Base-by-base conservation (phyloP, 2,329 filamentous ascomycete genomes). In the Ophiocordyceps camponoti-floridani region DNA sequence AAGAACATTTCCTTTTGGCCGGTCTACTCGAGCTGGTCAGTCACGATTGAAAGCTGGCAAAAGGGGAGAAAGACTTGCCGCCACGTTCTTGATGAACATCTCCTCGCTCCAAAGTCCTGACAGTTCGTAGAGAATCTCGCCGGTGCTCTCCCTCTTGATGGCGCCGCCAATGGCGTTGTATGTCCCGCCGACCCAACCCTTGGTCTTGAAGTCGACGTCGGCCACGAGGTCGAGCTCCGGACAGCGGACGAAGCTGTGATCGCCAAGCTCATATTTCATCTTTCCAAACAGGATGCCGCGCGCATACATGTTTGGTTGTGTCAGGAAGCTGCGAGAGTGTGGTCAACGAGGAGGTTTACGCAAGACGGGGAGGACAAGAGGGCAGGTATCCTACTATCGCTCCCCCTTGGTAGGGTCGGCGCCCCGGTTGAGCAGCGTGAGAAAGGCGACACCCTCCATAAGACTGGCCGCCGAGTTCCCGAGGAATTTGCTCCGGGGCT, bases 261-360 rank as follows among this genome's bases (percentile, higher is more conserved):
- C 89, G 50, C 89, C 91, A 8, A 98, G 77, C 66, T 98, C 91
- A 62, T 96, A 98, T 63, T 95, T 96, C 91, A 98, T 96, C 62
- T 95, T 96, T 42, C 91, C 91, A 56, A 98, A 95, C 9, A 98
- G 70, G 48, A 98, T 96, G 33, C 91, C 89, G 49, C 91, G 77
- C 19, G 89, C 91, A 61, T 98, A 98, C 87, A 98, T 98, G 67
- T 98, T 98, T 16, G 91, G 91, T 58, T 98, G 91, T 4, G 91
- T 96, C 44, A 96, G 65, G 56, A 93, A 84, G 63, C 85, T 93
- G 40, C 1, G 8, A 40, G 38, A 30, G 18, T 13, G 18, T 13
- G 12, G 46, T 56, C 33, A 56, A 51, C 42, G 44, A 42, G 11
- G 4, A 9, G 35, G 35, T 9, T 23, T 23, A 23, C 18, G 5